Evolutionary conservation across 164 flowering plant genomes (phyloP).

Genomic region (Saururus chinensis): DNA sequence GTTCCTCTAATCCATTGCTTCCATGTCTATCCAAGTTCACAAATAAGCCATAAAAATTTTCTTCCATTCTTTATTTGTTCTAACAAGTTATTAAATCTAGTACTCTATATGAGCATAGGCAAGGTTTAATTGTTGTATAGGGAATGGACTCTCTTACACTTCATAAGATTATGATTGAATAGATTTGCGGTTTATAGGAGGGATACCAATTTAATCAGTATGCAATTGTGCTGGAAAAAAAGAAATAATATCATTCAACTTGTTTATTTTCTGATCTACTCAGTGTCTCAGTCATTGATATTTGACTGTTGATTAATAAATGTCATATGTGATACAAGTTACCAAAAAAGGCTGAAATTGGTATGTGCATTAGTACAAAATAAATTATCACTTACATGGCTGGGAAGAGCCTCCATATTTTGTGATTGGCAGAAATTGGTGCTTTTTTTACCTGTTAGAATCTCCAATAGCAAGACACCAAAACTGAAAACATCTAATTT

Average conservation of each 20-base stretch:
- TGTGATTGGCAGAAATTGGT: background rate
- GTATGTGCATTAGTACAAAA: background rate
- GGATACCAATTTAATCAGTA: too few species aligned
- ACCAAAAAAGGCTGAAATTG: background rate
- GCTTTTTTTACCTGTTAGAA: background rate
- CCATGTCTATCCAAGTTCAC: conserved; percentile 1
- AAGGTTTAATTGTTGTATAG: too few species aligned
- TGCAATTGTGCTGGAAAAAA: too few species aligned
- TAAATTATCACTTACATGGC: background rate
- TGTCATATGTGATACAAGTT: background rate
- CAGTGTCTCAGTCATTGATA: background rate
- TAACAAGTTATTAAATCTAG: too few species aligned
- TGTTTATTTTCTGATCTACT: too few species aligned
- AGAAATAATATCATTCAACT: too few species aligned
- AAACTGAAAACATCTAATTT: background rate
- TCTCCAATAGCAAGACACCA: background rate
- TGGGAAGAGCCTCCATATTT: background rate
- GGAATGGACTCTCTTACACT: too few species aligned
- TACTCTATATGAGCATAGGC: too few species aligned
- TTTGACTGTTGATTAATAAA: background rate
- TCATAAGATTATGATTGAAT: too few species aligned
- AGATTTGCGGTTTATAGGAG: too few species aligned
- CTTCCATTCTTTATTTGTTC: too few species aligned
- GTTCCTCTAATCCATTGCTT: conserved; percentile 2
- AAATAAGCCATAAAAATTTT: too few species aligned